Percentiles rank a stretch among this genome's conserved stretches.
phyloP scores from a whole-genome alignment of 163 green algal species.

The Scenedesmus sp. region DNA sequence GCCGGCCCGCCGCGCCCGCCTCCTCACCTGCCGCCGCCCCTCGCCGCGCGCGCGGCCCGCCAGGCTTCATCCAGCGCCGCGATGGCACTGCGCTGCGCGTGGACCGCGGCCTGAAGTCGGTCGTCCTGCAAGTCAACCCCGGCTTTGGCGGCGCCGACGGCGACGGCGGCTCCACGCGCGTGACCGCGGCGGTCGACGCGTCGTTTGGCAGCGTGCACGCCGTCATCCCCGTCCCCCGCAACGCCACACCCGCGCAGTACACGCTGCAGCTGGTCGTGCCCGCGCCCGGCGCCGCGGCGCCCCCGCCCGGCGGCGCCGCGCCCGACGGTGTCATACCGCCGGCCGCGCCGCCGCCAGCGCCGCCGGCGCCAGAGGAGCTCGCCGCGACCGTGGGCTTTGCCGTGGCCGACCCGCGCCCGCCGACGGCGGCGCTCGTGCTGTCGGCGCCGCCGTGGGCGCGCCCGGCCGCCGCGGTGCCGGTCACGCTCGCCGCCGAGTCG shows the following conservation, averaged over 20 bases:
- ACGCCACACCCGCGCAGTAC: slow-evolving; percentile 21
- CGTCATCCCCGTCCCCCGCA: slow-evolving; percentile 26
- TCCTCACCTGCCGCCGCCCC: too few species aligned
- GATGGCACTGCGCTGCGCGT: too few species aligned
- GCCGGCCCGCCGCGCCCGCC: too few species aligned
- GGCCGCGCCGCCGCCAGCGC: slow-evolving; percentile 7
- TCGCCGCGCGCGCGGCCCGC: too few species aligned
- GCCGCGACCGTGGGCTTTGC: slow-evolving; percentile 36
- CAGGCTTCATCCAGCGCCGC: too few species aligned
- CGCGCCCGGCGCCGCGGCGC: too few species aligned
- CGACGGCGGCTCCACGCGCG: background rate
- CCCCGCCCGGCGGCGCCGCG: too few species aligned
- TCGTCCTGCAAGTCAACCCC: slow-evolving; percentile 19
- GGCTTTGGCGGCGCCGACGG: background rate
- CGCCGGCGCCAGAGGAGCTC: background rate
- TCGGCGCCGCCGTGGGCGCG: slow-evolving; percentile 34
- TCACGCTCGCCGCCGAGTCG: slow-evolving; percentile 16
- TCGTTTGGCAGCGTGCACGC: slow-evolving; percentile 37
- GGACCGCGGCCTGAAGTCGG: background rate
- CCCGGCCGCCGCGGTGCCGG: slow-evolving; percentile 2
- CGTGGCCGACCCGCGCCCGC: slow-evolving; percentile 56
- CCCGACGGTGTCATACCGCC: slow-evolving; percentile 7
- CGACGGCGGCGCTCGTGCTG: slow-evolving; percentile 51
- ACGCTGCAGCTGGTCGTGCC: slow-evolving; percentile 23
- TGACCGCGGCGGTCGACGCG: slow-evolving; percentile 17